phyloP scores from a whole-genome alignment of 805 yeast species.

The Tetrapisispora iriomotensis region DNA sequence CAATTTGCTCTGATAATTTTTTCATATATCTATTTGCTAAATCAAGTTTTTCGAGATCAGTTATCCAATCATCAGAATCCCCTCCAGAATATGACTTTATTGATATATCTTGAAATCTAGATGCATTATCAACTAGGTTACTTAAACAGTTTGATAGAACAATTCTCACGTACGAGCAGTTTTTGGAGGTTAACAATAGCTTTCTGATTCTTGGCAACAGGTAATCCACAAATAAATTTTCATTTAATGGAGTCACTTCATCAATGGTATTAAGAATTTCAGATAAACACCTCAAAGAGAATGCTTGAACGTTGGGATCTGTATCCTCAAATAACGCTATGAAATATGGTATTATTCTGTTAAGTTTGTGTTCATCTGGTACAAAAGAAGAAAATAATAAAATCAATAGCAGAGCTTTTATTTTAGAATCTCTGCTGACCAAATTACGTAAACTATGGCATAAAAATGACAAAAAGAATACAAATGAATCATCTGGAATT shows the following conservation, averaged over 20 bases:
- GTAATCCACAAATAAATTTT: constrained; percentile 70
- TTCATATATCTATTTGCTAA: constrained; percentile 14
- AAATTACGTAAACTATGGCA: constrained; percentile 21
- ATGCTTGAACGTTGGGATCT: constrained; percentile 52
- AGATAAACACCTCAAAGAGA: constrained; percentile 55
- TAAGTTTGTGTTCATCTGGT: constrained; percentile 76
- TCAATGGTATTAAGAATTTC: constrained; percentile 58
- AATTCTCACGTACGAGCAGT: constrained; percentile 43
- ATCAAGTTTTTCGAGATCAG: constrained; percentile 15
- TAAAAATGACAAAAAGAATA: constrained; percentile 20
- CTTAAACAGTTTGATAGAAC: constrained; percentile 70
- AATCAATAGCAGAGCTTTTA: constrained; percentile 64
- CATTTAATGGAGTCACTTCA: constrained; percentile 63
- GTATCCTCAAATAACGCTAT: constrained; percentile 52
- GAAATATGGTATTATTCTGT: constrained; percentile 74
- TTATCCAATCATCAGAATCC: constrained; percentile 5
- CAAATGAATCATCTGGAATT: constrained; percentile 20
- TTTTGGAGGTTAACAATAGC: constrained; percentile 33
- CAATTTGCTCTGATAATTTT: constrained; percentile 37
- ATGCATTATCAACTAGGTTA: constrained; percentile 53
- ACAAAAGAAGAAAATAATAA: constrained; percentile 66
- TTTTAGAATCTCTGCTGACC: constrained; percentile 10
- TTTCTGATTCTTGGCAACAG: constrained; percentile 56
- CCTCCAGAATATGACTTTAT: constrained; percentile 26
- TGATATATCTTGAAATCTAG: constrained; percentile 54